A percentile compares a stretch with the other conserved stretches of the same genome.
These are phyloP conservation scores for Boletus rubropictus DNA, from an alignment of 768 basidiomycete genomes.

Conservation along the genomic window DNA sequence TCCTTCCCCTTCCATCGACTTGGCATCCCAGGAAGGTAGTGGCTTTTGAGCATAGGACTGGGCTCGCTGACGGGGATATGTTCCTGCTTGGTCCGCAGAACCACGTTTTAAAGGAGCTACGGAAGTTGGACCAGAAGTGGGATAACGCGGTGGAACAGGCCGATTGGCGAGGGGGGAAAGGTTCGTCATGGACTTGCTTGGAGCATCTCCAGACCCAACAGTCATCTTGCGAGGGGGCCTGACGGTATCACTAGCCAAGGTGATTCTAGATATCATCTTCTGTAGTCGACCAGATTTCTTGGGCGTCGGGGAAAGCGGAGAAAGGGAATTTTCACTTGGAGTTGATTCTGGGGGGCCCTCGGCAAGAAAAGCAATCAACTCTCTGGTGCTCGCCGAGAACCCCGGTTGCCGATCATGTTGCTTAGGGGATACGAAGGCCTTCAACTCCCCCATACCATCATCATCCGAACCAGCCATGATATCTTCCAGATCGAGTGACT, in stretches of 20 bases:
- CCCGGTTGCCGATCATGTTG: constrained; percentile 29
- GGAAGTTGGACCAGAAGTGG: constrained; percentile 40
- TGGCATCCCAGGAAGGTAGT: constrained; percentile 16
- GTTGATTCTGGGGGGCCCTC: constrained; percentile 47
- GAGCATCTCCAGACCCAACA: constrained; percentile 15
- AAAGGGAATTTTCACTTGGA: constrained; percentile 40
- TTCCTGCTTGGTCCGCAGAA: constrained; percentile 15
- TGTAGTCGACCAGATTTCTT: constrained; percentile 61
- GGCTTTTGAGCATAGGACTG: constrained; percentile 25
- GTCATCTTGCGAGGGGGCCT: constrained; percentile 32
- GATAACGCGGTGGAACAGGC: constrained; percentile 58
- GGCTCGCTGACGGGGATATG: constrained; percentile 23
- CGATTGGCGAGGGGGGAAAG: constrained; percentile 50
- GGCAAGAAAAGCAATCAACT: constrained; percentile 53
- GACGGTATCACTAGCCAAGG: constrained; percentile 36
- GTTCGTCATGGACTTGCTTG: constrained; percentile 35
- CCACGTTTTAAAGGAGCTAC: constrained; percentile 35
- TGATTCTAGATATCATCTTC: constrained; percentile 79
- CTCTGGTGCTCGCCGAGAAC: constrained; percentile 42
- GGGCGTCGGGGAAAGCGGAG: constrained; percentile 27
- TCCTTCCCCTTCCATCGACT: constrained; percentile 7
- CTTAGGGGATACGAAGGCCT: constrained; percentile 38
- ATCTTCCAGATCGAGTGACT: constrained; percentile 72
- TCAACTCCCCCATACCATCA: constrained; percentile 36
- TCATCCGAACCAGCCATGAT: constrained; percentile 67